Base-by-base conservation (phyloP, 768 basidiomycete genomes). In the Mycena rebaudengoi region DNA sequence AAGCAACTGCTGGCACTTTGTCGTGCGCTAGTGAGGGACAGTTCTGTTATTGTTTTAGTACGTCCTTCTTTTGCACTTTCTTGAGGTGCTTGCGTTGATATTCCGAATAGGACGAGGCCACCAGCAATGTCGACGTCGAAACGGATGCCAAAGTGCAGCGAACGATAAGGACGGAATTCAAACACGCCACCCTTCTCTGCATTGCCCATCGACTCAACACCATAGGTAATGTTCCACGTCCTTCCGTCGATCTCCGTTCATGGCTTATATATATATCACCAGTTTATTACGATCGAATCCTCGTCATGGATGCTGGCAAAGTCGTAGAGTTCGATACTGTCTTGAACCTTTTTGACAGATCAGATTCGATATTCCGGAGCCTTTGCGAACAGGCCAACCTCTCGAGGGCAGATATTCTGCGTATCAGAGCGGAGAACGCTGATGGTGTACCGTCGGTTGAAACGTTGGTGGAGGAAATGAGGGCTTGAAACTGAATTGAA, bases 301-400 rank as follows among this genome's bases (percentile, higher is more conserved):
- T 93, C 20, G 90, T 92, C 41, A 89, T 94, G 88, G 86, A 90
- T 66, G 76, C 80, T 33, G 91, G 92, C 4, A 69, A 76, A 32
- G 85, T 91, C 5, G 88, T 86, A 10, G 91, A 92, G 74, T 91
- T 86, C 71, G 91, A 91, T 74, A 88, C 88, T 5, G 91, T 91
- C 3, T 78, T 89, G 43, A 83, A 80, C 63, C 82, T 92, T 13
- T 87, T 87, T 67, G 84, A 88, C 69, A 81, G 80, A 58, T 75
- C 82, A 49, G 79, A 81, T 54, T 90, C 89, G 2, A 86, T 91
- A 55, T 91, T 91, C 80, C 82, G 89, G 21, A 84, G 85, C 6
- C 82, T 91, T 41, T 92, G 91, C 71, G 79, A 89, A 56, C 87
- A 90, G 69, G 88, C 88, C 14, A 82, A 80, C 62, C 74, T 91